A percentile compares a stretch with the other conserved stretches of the same genome.
These are phyloP conservation scores for Saccharomycopsis fermentans DNA, from an alignment of 805 yeast species.

Conservation along the genomic window DNA sequence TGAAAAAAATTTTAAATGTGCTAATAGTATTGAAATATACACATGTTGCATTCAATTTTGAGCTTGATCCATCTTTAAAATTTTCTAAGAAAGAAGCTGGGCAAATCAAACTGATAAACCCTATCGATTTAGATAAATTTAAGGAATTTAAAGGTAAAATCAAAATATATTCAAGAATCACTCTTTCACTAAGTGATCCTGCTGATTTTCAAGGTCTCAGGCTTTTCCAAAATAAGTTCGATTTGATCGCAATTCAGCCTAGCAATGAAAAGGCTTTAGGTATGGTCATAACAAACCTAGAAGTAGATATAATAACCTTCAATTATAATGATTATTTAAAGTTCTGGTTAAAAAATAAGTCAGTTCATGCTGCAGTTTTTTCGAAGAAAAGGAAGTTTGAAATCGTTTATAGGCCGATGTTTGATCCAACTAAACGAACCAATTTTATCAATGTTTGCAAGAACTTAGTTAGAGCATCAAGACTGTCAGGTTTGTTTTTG, in stretches of 20 bases:
- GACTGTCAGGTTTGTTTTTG: constrained; percentile 69
- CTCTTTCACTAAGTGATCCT: constrained; percentile 68
- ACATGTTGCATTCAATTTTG: constrained; percentile 66
- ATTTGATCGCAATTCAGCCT: constrained; percentile 76
- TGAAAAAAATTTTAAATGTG: constrained; percentile 43
- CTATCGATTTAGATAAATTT: constrained; percentile 29
- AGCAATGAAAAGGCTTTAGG: constrained; percentile 68
- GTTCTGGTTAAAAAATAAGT: constrained; percentile 71
- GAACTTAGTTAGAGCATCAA: constrained; percentile 68
- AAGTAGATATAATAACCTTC: constrained; percentile 72
- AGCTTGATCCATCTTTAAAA: constrained; percentile 39
- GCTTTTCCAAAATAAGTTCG: constrained; percentile 43
- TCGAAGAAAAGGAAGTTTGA: constrained; percentile 79
- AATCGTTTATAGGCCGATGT: constrained; percentile 29
- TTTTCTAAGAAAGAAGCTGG: constrained; percentile 32
- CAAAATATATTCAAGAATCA: constrained; percentile 57
- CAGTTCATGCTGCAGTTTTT: constrained; percentile 64
- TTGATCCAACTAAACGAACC: constrained; percentile 36
- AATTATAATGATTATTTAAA: constrained; percentile 58
- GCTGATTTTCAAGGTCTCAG: constrained; percentile 54
- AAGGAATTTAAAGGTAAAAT: constrained; percentile 29
- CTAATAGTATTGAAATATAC: constrained; percentile 58
- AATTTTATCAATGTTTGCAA: constrained; percentile 62
- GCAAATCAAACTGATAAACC: constrained; percentile 26
- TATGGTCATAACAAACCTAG: constrained; percentile 63